phyloP scores from a whole-genome alignment of 805 yeast species.

The Candida vartiovaarae region DNA sequence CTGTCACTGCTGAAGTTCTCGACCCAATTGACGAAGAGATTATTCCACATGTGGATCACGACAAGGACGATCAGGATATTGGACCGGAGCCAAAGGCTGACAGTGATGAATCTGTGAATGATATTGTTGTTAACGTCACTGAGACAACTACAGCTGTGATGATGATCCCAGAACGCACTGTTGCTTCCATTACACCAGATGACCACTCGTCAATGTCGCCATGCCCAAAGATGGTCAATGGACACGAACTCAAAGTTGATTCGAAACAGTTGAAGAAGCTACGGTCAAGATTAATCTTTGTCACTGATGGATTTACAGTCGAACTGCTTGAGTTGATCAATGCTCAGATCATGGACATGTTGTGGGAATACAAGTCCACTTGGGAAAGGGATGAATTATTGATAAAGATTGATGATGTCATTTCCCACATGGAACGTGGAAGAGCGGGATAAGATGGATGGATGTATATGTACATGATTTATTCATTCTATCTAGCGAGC shows the following conservation, averaged over 20 bases:
- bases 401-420: slow-evolving; percentile 7
- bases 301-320: slow-evolving; percentile 36
- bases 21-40: neutral
- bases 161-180: too few relatives aligned
- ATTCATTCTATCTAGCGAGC: too few relatives aligned
- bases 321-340: slow-evolving; percentile 59
- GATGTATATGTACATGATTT: too few relatives aligned
- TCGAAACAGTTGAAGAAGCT: too few relatives aligned
- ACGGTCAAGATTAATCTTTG: slow-evolving; percentile 24
- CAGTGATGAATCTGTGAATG: slow-evolving; percentile 8
- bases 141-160: neutral
- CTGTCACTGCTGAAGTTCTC: neutral
- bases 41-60: neutral
- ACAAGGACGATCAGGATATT: neutral
- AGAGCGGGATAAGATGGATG: too few relatives aligned
- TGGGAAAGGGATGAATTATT: slow-evolving; percentile 38
- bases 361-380: slow-evolving; percentile 58
- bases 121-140: neutral
- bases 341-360: slow-evolving; percentile 60
- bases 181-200: too few relatives aligned
- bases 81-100: slow-evolving; percentile 1
- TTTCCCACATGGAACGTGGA: too few relatives aligned
- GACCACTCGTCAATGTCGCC: too few relatives aligned
- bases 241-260: too few relatives aligned
- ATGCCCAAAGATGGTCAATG: too few relatives aligned